phyloP scores from a whole-genome alignment of 1,139 yeast genomes.

The Kurtzmaniella natalensis region DNA sequence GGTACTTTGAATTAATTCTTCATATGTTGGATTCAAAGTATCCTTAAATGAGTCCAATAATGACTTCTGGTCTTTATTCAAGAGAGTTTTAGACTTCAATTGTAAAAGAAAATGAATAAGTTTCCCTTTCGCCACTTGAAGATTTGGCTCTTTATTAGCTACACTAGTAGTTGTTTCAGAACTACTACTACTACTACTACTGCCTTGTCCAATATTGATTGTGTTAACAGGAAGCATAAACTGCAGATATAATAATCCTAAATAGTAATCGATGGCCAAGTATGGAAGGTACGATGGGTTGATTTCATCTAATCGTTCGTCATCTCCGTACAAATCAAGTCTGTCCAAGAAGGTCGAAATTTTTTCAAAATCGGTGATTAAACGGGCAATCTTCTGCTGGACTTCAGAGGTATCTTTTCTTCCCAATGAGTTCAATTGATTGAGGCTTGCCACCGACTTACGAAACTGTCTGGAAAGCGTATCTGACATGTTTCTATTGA shows the following conservation, averaged over 20 bases:
- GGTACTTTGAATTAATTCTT: constrained; percentile 22
- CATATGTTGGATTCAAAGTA: constrained; percentile 37
- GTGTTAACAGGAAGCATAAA: constrained; percentile 5
- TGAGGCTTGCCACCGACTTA: constrained; percentile 1
- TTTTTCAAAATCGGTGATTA: constrained; percentile 25
- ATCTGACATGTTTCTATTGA: constrained; percentile 2
- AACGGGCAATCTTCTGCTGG: constrained; percentile 19
- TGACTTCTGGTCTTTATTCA: constrained; percentile 33
- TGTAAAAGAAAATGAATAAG: constrained; percentile 41
- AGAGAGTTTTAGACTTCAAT: constrained; percentile 27
- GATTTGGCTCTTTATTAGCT: constrained; percentile 31
- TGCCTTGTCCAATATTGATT: constrained; percentile 5
- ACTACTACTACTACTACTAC: constrained; percentile 5
- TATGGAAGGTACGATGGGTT: constrained; percentile 54
- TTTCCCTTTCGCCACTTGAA: constrained; percentile 37
- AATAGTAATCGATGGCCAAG: constrained; percentile 46
- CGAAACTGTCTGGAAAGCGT: constrained; percentile 3
- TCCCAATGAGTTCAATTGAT: constrained; percentile 5
- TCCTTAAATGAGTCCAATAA: constrained; percentile 38
- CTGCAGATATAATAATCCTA: constrained; percentile 32
- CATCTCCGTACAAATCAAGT: constrained; percentile 52
- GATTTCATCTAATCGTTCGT: constrained; percentile 57
- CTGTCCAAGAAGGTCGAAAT: constrained; percentile 23
- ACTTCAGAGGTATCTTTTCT: constrained; percentile 24
- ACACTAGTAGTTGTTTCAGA: constrained; percentile 13